These are phyloP conservation scores for Malus hybrid DNA, from an alignment of 331 rosid genomes.

Conservation along the genomic window DNA sequence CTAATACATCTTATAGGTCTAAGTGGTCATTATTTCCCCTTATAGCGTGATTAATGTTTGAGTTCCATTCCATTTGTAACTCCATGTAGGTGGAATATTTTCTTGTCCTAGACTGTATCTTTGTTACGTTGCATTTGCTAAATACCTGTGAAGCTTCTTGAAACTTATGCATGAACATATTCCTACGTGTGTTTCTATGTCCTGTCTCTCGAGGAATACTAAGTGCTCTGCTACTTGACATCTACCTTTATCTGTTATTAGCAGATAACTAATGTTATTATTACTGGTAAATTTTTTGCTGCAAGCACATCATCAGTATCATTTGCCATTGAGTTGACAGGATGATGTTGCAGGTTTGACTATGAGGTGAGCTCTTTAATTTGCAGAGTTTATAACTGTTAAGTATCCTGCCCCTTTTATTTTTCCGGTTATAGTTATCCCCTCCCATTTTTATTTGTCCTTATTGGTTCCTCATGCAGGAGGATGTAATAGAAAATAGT, in stretches of 20 bases:
- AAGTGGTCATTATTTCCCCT: not conserved
- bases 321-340: slow-evolving; percentile 23
- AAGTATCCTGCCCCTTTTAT: not conserved
- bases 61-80: not conserved
- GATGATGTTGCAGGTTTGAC: slow-evolving; percentile 67
- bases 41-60: not conserved
- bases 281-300: not conserved
- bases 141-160: not conserved
- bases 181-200: not conserved
- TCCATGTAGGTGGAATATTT: not conserved
- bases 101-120: not conserved
- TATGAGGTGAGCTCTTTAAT: slow-evolving; percentile 60
- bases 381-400: not conserved
- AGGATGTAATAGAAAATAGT: slow-evolving; percentile 76
- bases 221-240: not conserved
- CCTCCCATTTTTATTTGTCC: not conserved
- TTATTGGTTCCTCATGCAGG: slow-evolving; percentile 41
- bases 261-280: slow-evolving; percentile 13
- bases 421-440: too few relatives aligned
- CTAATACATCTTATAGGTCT: not conserved
- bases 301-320: slow-evolving; percentile 23
- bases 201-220: not conserved
- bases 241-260: not conserved
- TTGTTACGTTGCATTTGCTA: not conserved
- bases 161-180: not conserved